phyloP scores from a whole-genome alignment of 1,139 yeast genomes.

The Pichia terricola region DNA sequence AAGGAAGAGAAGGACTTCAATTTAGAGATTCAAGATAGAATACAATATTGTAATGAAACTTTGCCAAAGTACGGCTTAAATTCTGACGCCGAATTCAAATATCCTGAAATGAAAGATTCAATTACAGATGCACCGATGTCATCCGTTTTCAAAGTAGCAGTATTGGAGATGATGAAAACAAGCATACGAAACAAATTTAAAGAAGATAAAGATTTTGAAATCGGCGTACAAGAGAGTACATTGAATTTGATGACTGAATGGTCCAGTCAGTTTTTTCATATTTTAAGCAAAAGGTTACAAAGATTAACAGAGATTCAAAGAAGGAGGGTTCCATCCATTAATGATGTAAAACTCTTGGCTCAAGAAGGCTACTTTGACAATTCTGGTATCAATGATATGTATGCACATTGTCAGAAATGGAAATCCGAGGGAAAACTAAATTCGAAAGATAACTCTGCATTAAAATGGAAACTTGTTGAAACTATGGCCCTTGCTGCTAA shows the following conservation, averaged over 20 bases:
- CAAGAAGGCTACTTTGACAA: constrained; percentile 36
- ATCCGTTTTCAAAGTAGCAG: constrained; percentile 1
- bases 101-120: neutral
- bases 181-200: constrained; percentile 4
- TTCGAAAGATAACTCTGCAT: too few relatives aligned
- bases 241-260: constrained; percentile 38
- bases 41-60: neutral
- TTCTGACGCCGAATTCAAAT: neutral
- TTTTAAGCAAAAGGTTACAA: constrained; percentile 38
- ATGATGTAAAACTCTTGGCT: constrained; percentile 46
- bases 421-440: neutral
- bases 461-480: neutral
- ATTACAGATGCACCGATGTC: constrained; percentile 4
- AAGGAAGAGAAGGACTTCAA: constrained; percentile 27
- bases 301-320: constrained; percentile 60
- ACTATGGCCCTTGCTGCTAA: neutral
- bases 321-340: constrained; percentile 46
- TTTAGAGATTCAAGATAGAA: neutral
- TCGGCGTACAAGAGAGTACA: constrained; percentile 14
- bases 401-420: constrained; percentile 21
- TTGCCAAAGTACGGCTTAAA: constrained; percentile 1
- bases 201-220: neutral
- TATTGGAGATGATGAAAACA: constrained; percentile 3
- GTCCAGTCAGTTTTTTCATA: constrained; percentile 42
- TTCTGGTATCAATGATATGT: constrained; percentile 38